Percentiles rank a stretch among this genome's conserved stretches.
phyloP scores from a whole-genome alignment of 31 red algal genomes.

The Asparagopsis taxiformis region DNA sequence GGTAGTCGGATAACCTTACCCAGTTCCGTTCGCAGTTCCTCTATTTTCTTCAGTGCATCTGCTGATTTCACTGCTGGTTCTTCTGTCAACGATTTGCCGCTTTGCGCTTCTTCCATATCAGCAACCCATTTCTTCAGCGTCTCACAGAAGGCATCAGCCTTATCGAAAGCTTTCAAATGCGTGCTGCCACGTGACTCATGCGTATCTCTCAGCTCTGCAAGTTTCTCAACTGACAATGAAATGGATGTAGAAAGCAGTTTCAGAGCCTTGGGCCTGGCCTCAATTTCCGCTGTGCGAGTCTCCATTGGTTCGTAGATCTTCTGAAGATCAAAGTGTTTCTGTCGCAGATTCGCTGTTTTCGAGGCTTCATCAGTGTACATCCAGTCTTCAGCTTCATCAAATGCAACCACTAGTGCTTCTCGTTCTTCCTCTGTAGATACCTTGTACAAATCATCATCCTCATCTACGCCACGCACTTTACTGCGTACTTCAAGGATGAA shows the following conservation, averaged over 20 bases:
- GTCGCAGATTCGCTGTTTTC: constrained; percentile 38
- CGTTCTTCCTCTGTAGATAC: constrained; percentile 74
- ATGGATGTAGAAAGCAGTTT: constrained; percentile 19
- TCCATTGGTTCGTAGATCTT: constrained; percentile 53
- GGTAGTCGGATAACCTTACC: constrained; percentile 26
- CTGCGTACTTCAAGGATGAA: constrained; percentile 67
- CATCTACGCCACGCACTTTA: constrained; percentile 48
- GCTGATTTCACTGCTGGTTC: constrained; percentile 37
- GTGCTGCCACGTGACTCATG: constrained; percentile 32
- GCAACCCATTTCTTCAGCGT: constrained; percentile 21
- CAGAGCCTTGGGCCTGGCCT: constrained; percentile 26
- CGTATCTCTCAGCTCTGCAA: constrained; percentile 15
- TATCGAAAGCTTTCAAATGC: constrained; percentile 36
- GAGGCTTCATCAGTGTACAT: constrained; percentile 75
- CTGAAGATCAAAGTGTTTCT: constrained; percentile 60
- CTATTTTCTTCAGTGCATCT: constrained; percentile 34
- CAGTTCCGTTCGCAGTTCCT: constrained; percentile 11
- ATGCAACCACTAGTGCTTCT: constrained; percentile 28
- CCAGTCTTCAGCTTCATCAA: constrained; percentile 83
- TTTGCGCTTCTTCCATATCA: constrained; percentile 31
- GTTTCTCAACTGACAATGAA: constrained; percentile 20
- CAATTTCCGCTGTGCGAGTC: constrained; percentile 25
- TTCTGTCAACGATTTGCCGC: constrained; percentile 20
- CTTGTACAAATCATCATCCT: constrained; percentile 62
- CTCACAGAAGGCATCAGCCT: constrained; percentile 32